phyloP scores from a whole-genome alignment of 306 rosid species.

The Geum urbanum region DNA sequence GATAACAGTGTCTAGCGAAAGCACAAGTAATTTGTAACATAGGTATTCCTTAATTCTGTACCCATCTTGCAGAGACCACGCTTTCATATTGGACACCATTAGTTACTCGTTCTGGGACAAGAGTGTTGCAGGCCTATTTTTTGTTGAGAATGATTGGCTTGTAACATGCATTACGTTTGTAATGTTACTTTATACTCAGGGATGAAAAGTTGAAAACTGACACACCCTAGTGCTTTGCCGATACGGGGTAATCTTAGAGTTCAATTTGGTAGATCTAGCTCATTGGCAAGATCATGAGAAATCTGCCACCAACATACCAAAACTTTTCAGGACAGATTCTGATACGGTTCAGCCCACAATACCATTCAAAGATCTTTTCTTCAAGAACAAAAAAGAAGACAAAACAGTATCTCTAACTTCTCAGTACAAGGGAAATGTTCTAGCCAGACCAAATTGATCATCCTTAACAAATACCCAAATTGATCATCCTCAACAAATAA shows the following conservation, averaged over 20 bases:
- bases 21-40: background rate
- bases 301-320: background rate
- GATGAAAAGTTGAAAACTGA: background rate
- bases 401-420: background rate
- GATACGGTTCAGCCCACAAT: too few relatives aligned
- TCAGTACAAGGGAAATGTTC: constrained; percentile 2
- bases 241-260: too few relatives aligned
- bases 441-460: background rate
- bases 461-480: constrained; percentile 4
- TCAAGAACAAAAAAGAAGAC: background rate
- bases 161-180: too few relatives aligned
- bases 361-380: constrained; percentile 1
- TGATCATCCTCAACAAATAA: background rate
- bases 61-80: background rate
- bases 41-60: background rate
- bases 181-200: background rate
- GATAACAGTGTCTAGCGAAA: background rate
- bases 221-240: background rate
- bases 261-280: background rate
- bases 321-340: too few relatives aligned
- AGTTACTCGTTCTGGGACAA: too few relatives aligned
- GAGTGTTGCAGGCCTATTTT: background rate
- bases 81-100: too few relatives aligned
- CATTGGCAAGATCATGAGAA: background rate
- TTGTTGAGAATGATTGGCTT: too few relatives aligned